Percentiles rank a stretch among this genome's conserved stretches.
phyloP scores from a whole-genome alignment of 140 eudicot genomes.

The Bidens hawaiensis region DNA sequence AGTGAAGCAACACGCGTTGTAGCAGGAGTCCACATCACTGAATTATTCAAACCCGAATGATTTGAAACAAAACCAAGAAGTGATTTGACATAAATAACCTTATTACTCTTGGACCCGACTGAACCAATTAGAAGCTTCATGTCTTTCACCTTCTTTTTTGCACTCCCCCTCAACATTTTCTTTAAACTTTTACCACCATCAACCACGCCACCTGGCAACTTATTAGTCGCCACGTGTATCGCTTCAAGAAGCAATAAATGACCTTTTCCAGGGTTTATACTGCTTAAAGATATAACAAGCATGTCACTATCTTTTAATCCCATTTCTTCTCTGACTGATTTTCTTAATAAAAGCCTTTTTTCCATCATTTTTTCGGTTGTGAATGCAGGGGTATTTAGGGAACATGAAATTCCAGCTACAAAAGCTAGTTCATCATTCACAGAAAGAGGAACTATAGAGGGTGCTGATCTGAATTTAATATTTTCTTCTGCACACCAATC shows the following conservation, averaged over 20 bases:
- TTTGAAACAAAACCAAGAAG: conserved; percentile 51
- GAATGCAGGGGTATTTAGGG: conserved; percentile 84
- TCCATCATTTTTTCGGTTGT: conserved; percentile 70
- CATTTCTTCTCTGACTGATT: conserved; percentile 74
- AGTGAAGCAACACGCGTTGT: conserved; percentile 97
- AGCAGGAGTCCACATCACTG: conserved; percentile 89
- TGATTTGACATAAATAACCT: conserved; percentile 71
- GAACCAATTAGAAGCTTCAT: conserved; percentile 87
- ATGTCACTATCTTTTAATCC: conserved; percentile 79
- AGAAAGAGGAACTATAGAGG: conserved; percentile 71
- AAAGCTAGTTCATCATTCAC: conserved; percentile 91
- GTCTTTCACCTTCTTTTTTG: conserved; percentile 28
- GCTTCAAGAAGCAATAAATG: conserved; percentile 86
- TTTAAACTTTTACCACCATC: conserved; percentile 39
- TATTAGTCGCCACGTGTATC: conserved; percentile 33
- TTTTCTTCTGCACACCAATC: conserved; percentile 92
- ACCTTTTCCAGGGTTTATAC: conserved; percentile 96
- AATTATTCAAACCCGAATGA: conserved; percentile 56
- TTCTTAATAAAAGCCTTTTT: conserved; percentile 49
- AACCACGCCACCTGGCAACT: conserved; percentile 20
- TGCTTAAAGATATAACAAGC: conserved; percentile 91
- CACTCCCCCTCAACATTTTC: conserved; percentile 37
- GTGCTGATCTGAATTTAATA: conserved; percentile 49
- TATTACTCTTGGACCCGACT: conserved; percentile 95
- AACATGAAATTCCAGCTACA: conserved; percentile 83